Evolutionary conservation across 306 rosid genomes (phyloP).

Genomic region (Morella rubra): DNA sequence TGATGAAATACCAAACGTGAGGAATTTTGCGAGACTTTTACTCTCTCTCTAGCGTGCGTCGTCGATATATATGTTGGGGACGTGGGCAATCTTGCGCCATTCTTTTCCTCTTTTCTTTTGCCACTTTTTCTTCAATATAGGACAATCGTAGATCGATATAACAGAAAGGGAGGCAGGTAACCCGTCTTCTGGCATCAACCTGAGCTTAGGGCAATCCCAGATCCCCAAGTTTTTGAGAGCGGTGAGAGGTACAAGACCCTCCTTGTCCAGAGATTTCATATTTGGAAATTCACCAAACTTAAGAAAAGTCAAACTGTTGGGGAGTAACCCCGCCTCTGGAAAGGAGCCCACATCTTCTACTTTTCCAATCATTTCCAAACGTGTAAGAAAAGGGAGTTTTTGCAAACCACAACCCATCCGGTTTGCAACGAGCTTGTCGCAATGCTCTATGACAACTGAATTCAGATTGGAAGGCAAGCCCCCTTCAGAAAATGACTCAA

Average conservation of each 20-base stretch:
- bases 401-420: constrained; percentile 10
- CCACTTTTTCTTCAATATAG: constrained; percentile 10
- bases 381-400: constrained; percentile 11
- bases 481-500: constrained; percentile 10
- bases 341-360: constrained; percentile 12
- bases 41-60: not conserved
- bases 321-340: constrained; percentile 22
- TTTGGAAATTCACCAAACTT: constrained; percentile 2
- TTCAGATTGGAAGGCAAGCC: constrained; percentile 20
- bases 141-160: constrained; percentile 21
- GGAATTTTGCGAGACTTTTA: no score
- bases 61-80: constrained; percentile 4
- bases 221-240: constrained; percentile 19
- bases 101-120: constrained; percentile 1
- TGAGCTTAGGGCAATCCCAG: constrained; percentile 21
- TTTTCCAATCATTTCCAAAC: not conserved
- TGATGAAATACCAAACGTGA: no score
- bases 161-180: constrained; percentile 19
- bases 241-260: not conserved
- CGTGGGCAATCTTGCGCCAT: constrained; percentile 20
- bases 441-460: constrained; percentile 32
- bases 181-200: constrained; percentile 16
- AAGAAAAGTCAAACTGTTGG: constrained; percentile 1
- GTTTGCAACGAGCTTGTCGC: constrained; percentile 23
- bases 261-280: not conserved